Conservation (phyloP, 2,329 filamentous ascomycete species). For the Biscogniauxia mediterranea region DNA sequence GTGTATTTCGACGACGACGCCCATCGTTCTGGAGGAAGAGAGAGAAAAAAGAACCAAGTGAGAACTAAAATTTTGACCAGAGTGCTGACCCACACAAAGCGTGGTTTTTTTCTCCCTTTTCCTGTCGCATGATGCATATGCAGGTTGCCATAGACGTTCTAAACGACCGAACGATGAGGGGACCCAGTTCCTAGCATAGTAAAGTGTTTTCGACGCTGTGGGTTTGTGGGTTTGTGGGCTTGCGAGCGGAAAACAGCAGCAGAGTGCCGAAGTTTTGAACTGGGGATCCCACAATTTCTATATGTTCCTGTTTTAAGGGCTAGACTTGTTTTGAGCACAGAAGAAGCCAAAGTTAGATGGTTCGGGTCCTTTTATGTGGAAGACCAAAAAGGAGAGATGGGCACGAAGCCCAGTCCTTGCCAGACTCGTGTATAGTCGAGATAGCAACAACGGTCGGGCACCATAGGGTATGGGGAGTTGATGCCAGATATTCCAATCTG, state of each 20-base stretch:
- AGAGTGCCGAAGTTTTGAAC: neutral
- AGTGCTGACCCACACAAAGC: neutral
- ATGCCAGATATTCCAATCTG: neutral
- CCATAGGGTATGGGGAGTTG: neutral
- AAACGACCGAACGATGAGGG: conserved; percentile 3
- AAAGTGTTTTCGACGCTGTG: neutral
- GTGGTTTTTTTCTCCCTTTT: neutral
- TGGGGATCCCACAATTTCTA: neutral
- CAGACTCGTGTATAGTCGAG: neutral
- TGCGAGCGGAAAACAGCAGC: no score
- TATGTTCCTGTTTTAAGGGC: neutral
- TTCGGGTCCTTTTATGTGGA: neutral
- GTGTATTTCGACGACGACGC: neutral
- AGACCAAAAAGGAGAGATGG: neutral
- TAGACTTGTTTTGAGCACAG: neutral
- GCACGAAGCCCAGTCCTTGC: neutral
- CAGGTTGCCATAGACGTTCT: conserved; percentile 10
- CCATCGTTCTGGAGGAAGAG: neutral
- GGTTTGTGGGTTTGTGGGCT: no score
- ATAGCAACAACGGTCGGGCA: neutral
- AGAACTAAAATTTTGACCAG: conserved; percentile 12
- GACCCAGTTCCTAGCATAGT: conserved; percentile 1
- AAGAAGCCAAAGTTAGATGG: neutral
- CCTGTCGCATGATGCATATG: conserved; percentile 21
- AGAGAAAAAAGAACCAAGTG: conserved; percentile 3